These are phyloP conservation scores for Bombardia bombarda DNA, from an alignment of 495 filamentous ascomycete genomes.

Conservation along the genomic window DNA sequence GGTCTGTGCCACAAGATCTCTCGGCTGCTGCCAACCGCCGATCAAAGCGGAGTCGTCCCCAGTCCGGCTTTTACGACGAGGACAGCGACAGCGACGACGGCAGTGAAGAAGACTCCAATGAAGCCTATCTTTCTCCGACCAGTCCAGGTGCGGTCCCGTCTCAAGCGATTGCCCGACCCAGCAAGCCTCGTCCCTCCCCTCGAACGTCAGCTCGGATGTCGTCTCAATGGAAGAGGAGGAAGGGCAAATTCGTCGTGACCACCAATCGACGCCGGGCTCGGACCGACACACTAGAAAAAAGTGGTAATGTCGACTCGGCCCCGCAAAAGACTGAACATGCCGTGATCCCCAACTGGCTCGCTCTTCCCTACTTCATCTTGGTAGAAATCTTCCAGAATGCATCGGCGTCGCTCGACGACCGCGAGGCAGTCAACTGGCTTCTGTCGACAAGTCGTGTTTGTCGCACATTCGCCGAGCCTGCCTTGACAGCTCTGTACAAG, in stretches of 20 bases:
- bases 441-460: conserved; percentile 53
- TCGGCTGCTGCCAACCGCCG: not conserved
- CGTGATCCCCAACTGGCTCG: conserved; percentile 57
- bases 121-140: conserved; percentile 1
- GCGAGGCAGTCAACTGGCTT: conserved; percentile 52
- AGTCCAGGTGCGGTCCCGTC: too few relatives aligned
- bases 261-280: not conserved
- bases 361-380: conserved; percentile 64
- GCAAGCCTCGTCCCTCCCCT: not conserved
- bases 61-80: conserved; percentile 20
- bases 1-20: not conserved
- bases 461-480: conserved; percentile 61
- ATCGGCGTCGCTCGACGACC: conserved; percentile 50
- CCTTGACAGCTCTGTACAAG: conserved; percentile 64
- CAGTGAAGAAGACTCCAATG: conserved; percentile 5
- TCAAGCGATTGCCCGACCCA: too few relatives aligned
- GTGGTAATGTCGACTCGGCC: not conserved
- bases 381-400: conserved; percentile 61
- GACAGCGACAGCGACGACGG: conserved; percentile 2
- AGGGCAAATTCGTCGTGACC: not conserved
- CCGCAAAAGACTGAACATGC: conserved; percentile 6
- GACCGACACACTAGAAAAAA: not conserved
- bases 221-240: not conserved
- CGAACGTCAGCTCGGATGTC: too few relatives aligned
- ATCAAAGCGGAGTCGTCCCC: conserved; percentile 14